Evolutionary conservation across 768 basidiomycete species (phyloP).

Genomic region (Tremella yokohamensis): DNA sequence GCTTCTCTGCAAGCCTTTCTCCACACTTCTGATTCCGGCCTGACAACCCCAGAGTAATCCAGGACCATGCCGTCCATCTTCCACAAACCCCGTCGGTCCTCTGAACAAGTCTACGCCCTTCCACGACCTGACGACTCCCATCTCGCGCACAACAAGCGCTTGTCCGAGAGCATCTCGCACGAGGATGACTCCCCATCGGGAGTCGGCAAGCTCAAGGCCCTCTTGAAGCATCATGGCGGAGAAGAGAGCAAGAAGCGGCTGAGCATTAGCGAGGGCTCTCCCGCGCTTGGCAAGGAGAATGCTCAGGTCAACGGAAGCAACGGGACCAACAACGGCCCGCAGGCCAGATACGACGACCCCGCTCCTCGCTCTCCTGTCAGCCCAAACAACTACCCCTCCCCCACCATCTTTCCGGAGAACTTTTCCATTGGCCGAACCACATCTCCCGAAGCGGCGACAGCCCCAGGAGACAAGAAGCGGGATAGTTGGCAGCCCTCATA

Average conservation of each 20-base stretch:
- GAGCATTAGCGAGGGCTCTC: background rate
- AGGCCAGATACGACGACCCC: conserved; percentile 20
- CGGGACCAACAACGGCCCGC: background rate
- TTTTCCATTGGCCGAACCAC: conserved; percentile 27
- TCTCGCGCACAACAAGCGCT: conserved; percentile 12
- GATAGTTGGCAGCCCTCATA: conserved; percentile 34
- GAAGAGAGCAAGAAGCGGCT: conserved; percentile 2
- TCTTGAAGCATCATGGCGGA: conserved; percentile 15
- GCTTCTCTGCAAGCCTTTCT: too few relatives aligned
- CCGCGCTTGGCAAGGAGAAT: background rate
- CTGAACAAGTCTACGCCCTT: conserved; percentile 13
- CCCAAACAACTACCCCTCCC: conserved; percentile 17
- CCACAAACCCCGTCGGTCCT: conserved; percentile 25
- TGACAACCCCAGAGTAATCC: background rate
- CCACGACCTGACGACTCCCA: conserved; percentile 5
- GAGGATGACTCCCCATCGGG: background rate
- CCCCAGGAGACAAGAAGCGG: conserved; percentile 2
- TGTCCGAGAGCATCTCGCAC: conserved; percentile 12
- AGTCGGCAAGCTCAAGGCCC: conserved; percentile 25
- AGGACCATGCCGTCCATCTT: conserved; percentile 38
- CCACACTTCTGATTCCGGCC: too few relatives aligned
- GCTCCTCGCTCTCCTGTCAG: conserved; percentile 13
- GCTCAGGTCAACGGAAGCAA: conserved; percentile 9
- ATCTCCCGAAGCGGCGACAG: conserved; percentile 20
- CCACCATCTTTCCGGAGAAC: conserved; percentile 27